Base-by-base conservation (phyloP, 1,284 basidiomycete species). In the Mycena citricolor region DNA sequence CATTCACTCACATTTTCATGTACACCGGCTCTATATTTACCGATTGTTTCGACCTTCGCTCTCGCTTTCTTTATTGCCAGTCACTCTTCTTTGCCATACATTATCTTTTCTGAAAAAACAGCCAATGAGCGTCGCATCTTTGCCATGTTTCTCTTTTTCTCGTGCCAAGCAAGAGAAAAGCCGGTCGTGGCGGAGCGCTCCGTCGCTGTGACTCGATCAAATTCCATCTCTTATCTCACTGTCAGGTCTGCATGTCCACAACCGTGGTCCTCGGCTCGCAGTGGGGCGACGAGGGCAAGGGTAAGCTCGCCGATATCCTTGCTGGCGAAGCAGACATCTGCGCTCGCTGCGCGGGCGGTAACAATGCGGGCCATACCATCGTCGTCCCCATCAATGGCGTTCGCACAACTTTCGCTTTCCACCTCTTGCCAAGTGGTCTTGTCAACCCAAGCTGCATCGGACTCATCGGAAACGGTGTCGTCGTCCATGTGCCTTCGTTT, bases 311-410 rank as follows among this genome's bases (percentile, higher is more conserved):
- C 51, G 92, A 99, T 67, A 86, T 97, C 62, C 76, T 97, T 56
- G 79, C 91, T 34, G 89, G 86, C 16, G 81, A 95, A 42, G 80
- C 83, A 57, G 95, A 99, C 65, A 69, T 99, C 61, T 98, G 94
- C 61, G 95, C 94, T 25, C 82, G 95, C 35, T 98, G 94, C 66
- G 95, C 95, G 5, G 95, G 95, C 21, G 97, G 95, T 14, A 98
- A 98, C 74, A 99, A 99, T 64, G 95, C 95, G 31, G 97, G 95
- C 5, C 95, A 99, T 69, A 99, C 97, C 24, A 97, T 99, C 65
- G 89, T 99, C 54, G 91, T 87, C 28, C 85, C 89, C 34, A 73
- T 78, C 55, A 82, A 79, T 63, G 82, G 71, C 46, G 66, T 83
- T 52, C 81, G 82, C 65, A 92, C 81, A 57, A 94, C 86, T 19